Conservation (phyloP, 2,329 filamentous ascomycete genomes). For the Cladosporium sp. region DNA sequence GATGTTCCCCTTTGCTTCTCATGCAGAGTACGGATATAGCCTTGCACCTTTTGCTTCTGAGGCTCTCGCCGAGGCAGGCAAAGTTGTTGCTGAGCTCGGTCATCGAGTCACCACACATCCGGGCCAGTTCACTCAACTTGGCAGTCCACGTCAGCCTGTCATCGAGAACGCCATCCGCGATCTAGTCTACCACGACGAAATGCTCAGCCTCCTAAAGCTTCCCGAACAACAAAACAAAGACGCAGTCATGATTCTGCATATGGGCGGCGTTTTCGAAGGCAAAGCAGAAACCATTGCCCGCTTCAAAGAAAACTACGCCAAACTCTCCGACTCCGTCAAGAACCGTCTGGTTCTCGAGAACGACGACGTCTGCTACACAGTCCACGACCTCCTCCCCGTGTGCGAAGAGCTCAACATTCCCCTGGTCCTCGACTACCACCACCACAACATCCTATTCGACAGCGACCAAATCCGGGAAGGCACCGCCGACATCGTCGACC, state of each 20-base stretch:
- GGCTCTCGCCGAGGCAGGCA: slow-evolving; percentile 70
- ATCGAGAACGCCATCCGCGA: slow-evolving; percentile 74
- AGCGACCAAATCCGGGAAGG: slow-evolving; percentile 69
- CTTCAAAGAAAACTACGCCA: slow-evolving; percentile 70
- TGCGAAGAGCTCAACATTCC: slow-evolving; percentile 95
- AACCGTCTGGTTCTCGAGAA: slow-evolving; percentile 85
- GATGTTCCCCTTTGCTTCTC: slow-evolving; percentile 95
- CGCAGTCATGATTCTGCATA: slow-evolving; percentile 90
- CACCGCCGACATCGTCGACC: slow-evolving; percentile 70
- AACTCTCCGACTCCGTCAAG: slow-evolving; percentile 66
- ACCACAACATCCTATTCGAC: slow-evolving; percentile 93
- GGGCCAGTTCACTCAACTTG: slow-evolving; percentile 88
- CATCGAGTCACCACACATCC: slow-evolving; percentile 89
- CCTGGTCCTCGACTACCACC: slow-evolving; percentile 86
- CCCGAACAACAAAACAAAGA: slow-evolving; percentile 76
- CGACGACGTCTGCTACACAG: slow-evolving; percentile 88
- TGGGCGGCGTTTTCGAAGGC: slow-evolving; percentile 87
- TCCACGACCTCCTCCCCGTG: slow-evolving; percentile 82
- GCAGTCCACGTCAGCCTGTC: slow-evolving; percentile 73
- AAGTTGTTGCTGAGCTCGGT: slow-evolving; percentile 69
- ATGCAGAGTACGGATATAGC: slow-evolving; percentile 80
- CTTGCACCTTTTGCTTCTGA: slow-evolving; percentile 79
- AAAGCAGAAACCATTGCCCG: slow-evolving; percentile 73
- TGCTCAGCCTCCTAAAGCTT: slow-evolving; percentile 72
- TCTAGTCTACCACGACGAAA: slow-evolving; percentile 80